Conservation (phyloP, 768 basidiomycete species). For the Boletus rubescentipes region DNA sequence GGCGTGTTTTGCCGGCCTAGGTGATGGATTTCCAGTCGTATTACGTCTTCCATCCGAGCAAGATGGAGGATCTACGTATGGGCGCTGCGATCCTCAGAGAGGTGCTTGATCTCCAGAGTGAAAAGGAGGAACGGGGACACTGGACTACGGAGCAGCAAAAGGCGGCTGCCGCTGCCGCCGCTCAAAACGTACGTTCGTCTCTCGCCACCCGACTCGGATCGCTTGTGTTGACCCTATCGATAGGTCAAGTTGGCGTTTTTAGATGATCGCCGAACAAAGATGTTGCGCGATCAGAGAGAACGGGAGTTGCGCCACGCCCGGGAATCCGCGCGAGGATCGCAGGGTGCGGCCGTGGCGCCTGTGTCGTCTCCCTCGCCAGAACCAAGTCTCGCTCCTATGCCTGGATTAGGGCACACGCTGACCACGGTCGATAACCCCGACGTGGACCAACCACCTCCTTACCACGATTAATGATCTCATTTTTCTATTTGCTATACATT, state of each 20-base stretch:
- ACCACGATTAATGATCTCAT: slow-evolving; percentile 7
- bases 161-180: slow-evolving; percentile 50
- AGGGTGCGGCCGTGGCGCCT: not conserved
- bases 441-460: slow-evolving; percentile 23
- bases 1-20: no score
- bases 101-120: slow-evolving; percentile 49
- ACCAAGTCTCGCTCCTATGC: slow-evolving; percentile 15
- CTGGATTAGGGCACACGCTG: slow-evolving; percentile 25
- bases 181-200: slow-evolving; percentile 53
- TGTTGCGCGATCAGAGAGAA: slow-evolving; percentile 58
- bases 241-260: slow-evolving; percentile 79
- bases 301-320: slow-evolving; percentile 47
- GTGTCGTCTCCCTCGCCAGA: not conserved
- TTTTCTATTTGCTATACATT: not conserved
- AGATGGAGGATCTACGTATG: slow-evolving; percentile 54
- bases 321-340: slow-evolving; percentile 22
- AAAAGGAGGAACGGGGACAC: slow-evolving; percentile 47
- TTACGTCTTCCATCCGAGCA: slow-evolving; percentile 59
- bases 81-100: slow-evolving; percentile 70
- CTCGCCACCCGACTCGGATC: not conserved
- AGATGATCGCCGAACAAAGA: slow-evolving; percentile 69
- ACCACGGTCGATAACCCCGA: slow-evolving; percentile 5
- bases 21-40: slow-evolving; percentile 71
- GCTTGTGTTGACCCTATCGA: not conserved
- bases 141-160: slow-evolving; percentile 57